Evolutionary conservation across 805 yeast species (phyloP), one percentile per base, ranked within the genome.

Genomic region (Metschnikowia drakensbergensis): DNA sequence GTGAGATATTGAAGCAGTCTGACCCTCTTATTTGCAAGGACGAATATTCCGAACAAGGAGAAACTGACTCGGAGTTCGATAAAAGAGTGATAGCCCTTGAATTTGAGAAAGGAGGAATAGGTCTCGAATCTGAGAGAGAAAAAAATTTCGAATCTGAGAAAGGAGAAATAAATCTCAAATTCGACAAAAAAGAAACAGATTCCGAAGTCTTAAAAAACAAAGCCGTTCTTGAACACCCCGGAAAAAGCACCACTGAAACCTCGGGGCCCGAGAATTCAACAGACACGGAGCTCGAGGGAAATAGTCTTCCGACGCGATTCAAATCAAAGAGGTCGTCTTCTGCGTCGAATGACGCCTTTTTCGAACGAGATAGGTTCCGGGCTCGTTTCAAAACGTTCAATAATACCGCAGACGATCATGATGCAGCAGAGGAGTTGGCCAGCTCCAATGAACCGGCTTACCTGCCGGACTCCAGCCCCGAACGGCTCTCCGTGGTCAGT

Each of bases 351-450:
- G 77, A 72, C 51, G 57, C 63, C 22, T 32, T 64, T 5, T 66
- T 67, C 54, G 77, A 72, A 52, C 56, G 76, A 29, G 77, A 71
- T 50, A 54, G 77, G 33, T 71, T 71, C 47, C 55, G 73, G 36
- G 76, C 75, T 9, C 59, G 76, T 23, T 54, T 68, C 28, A 66
- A 64, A 45, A 61, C 63, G 22, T 59, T 72, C 48, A 72, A 72
- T 49, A n/a, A 31, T 31, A 32, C 36, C 23, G 36, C 43, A 26
- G 36, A 40, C n/a, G 35, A 25, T 3, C 34, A 31, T 8, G 25
- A 6, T 6, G 47, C 55, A 37, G 31, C 52, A 27, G 45, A 26
- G 5, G 44, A 37, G 13, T 26, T 26, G 41, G 47, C 36, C 25
- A 22, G 28, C 5, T 42, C 37, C 37, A 34, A 37, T 27, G 45